phyloP scores from a whole-genome alignment of 176 grass and related monocot species.

The Oryza punctata region DNA sequence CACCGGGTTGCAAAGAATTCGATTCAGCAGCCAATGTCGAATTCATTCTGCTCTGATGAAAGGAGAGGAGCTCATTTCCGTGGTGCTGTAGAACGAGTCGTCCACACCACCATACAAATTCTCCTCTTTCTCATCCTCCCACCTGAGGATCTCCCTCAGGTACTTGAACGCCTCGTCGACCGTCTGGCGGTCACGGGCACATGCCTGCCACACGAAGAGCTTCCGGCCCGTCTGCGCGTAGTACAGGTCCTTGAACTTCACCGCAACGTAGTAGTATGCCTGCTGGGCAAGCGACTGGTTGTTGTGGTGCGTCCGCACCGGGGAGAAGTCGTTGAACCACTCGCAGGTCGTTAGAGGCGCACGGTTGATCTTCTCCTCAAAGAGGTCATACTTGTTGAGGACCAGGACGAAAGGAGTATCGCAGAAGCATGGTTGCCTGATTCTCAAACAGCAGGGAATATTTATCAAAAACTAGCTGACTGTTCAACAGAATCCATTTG shows the following conservation, averaged over 20 bases:
- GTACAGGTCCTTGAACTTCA: conserved; percentile 93
- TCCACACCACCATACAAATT: conserved; percentile 16
- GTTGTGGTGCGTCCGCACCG: conserved; percentile 63
- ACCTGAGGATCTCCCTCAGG: conserved; percentile 77
- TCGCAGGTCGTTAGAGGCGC: conserved; percentile 59
- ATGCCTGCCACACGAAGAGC: conserved; percentile 86
- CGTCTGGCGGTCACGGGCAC: conserved; percentile 56
- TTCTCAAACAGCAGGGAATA: conserved; percentile 4
- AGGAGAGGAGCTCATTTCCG: conserved; percentile 82
- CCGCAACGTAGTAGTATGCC: conserved; percentile 78
- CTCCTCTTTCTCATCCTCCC: conserved; percentile 84
- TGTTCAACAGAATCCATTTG: neutral
- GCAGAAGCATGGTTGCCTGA: conserved; percentile 80
- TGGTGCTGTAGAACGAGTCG: conserved; percentile 89
- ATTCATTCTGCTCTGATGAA: conserved; percentile 75
- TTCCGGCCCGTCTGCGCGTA: conserved; percentile 57
- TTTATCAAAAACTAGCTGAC: neutral
- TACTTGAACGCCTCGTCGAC: conserved; percentile 89
- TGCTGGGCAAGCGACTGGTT: conserved; percentile 81
- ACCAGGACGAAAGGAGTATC: conserved; percentile 83
- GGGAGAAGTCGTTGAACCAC: conserved; percentile 86
- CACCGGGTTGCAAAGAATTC: neutral
- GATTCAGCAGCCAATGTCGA: neutral
- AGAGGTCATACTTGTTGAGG: conserved; percentile 91
- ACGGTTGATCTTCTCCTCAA: conserved; percentile 79